Evolutionary conservation across 2,329 filamentous ascomycete species (phyloP), one percentile per base, ranked within the genome.

Genomic region (Stachybotrys elegans): DNA sequence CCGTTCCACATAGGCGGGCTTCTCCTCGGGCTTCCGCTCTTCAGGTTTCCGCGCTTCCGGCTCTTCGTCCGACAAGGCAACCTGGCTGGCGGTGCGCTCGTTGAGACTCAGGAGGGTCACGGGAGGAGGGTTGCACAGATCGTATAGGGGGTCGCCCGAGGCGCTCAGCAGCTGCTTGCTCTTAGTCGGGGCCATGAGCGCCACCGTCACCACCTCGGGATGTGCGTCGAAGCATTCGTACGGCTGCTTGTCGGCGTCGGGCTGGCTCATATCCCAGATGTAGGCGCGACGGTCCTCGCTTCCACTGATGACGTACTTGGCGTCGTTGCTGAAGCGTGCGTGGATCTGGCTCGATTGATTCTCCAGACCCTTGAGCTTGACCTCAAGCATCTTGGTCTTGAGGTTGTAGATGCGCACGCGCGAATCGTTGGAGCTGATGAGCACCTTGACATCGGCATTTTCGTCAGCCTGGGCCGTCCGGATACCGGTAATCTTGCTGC

Each of bases 401-500:
- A 96, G 73, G 60, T 88, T 92, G 70, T 97, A 98, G 25, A 97
- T 75, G 27, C 93, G 83, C 14, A 97, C 79, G 19, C 93, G 81
- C 1, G 92, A 96, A 61, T 98, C 93, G 56, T 97, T 98, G 53
- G 91, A 96, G 2, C 89, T 95, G 45, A 98, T 83, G 6, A 98
- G 71, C 3, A 98, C 71, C 57, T 94, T 95, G 41, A 88, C 76
- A 43, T 91, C 85, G 1, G 80, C 80, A 27, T 77, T 77, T 12
- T 66, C 62, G 7, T 61, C 40, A 40, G 81, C 71, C 14, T 70
- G 65, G 51, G 84, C 82, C 0, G 89, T 86, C 57, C 92, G 83
- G 43, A 98, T 95, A 6, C 90, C 91, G 0, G 93, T 97, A 54
- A 98, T 95, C 62, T 98, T 98, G 69, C 90, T 95, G 6, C 92